Base-by-base conservation (phyloP, 129 eudicot genomes). In the Flaveria sonorensis region DNA sequence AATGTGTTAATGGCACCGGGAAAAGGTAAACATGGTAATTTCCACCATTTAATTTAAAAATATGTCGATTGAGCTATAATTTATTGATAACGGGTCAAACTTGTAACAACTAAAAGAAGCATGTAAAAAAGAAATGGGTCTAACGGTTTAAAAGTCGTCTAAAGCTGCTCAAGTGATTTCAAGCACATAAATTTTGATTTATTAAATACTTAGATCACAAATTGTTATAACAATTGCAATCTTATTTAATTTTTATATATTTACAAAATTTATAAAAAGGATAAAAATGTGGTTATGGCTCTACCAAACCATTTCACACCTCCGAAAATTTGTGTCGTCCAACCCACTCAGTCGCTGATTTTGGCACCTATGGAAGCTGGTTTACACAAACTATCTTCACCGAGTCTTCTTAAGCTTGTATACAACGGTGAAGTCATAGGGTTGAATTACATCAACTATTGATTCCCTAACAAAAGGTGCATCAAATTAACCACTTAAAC, bases 1-100 rank as follows among this genome's bases (percentile, higher is more conserved):
- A 50, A 68, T 32, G 26, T 47, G 11, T 26, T 60, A 32, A 32
- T 32, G 59, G 23, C 2, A 11, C 19, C 8, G 16, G 55, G 39
- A 7, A 15, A 56, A 12, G 5, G 16, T 39, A 73, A 5, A 11
- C 4, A 10, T 26, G 64, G 64, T 24, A 23, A 30, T 40, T 39
- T 20, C 10, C 32, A 11, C 77, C 45, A 23, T 59, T 21, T 15
- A 60, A 20, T 43, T 13, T 21, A 16, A 43, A 55, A 72, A 39
- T 13, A 2, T 36, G 77, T 72, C 39, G 6, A 45, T 32, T 72
- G 67, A 72, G 67, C 52, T 72, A 36, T 36, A 57, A 36, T 19
- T 53, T 19, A n/a, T 70, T 53, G 51, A 6, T 53, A 55, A 60
- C 12, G 2, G 67, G 77, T 52, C 67, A 56, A 36, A 55, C 53